These are phyloP conservation scores for Hanseniaspora guilliermondii DNA, from an alignment of 805 yeast species.

Conservation along the genomic window DNA sequence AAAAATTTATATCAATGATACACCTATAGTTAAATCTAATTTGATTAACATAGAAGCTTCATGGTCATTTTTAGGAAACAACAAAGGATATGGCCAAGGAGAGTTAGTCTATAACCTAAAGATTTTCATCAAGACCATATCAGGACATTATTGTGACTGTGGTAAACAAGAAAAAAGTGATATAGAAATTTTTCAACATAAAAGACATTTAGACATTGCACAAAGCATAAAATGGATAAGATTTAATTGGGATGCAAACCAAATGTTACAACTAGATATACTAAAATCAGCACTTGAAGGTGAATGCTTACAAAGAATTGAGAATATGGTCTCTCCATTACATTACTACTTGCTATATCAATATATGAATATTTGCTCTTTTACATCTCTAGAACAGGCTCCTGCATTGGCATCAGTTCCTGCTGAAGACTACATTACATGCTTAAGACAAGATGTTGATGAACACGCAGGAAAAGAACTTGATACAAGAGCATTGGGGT, in stretches of 20 bases:
- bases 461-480: slow-evolving; percentile 24
- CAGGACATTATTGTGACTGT: not conserved
- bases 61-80: slow-evolving; percentile 28
- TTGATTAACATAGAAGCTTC: slow-evolving; percentile 29
- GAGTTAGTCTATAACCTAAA: slow-evolving; percentile 5
- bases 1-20: slow-evolving; percentile 32
- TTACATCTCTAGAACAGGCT: slow-evolving; percentile 28
- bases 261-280: slow-evolving; percentile 25
- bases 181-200: slow-evolving; percentile 20
- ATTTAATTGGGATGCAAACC: slow-evolving; percentile 34
- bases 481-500: slow-evolving; percentile 6
- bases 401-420: slow-evolving; percentile 29
- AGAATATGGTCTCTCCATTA: slow-evolving; percentile 32
- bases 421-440: slow-evolving; percentile 22
- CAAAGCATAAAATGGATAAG: slow-evolving; percentile 30
- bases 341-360: slow-evolving; percentile 28
- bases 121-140: not conserved
- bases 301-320: slow-evolving; percentile 28
- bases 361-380: slow-evolving; percentile 20
- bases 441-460: slow-evolving; percentile 27
- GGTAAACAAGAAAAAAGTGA: slow-evolving; percentile 17
- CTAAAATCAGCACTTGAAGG: slow-evolving; percentile 22
- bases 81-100: slow-evolving; percentile 13
- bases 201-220: slow-evolving; percentile 18
- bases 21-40: slow-evolving; percentile 30